Percentiles rank a stretch among this genome's conserved stretches.
Evolutionary conservation across 2,329 filamentous ascomycete species (phyloP).

Genomic region (Trichoderma atroviride): DNA sequence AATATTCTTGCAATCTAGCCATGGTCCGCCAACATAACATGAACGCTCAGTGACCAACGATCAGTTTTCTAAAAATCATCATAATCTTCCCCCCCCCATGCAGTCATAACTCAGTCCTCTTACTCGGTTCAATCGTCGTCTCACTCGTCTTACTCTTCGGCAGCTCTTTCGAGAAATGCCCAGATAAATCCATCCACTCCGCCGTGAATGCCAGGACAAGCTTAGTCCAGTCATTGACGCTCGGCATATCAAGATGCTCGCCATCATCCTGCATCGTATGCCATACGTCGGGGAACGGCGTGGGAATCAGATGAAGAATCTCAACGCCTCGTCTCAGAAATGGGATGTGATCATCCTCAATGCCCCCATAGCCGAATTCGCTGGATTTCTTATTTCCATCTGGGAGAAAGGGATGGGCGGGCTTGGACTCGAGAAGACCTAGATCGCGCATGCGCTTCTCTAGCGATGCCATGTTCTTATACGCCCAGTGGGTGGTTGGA

Average conservation of each 20-base stretch:
- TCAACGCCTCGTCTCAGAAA: slow-evolving; percentile 87
- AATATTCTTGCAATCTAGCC: not conserved
- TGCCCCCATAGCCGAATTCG: slow-evolving; percentile 54
- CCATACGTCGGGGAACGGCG: slow-evolving; percentile 82
- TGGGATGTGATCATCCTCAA: slow-evolving; percentile 88
- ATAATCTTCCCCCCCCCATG: not conserved
- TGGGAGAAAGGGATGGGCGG: slow-evolving; percentile 60
- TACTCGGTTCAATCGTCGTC: slow-evolving; percentile 34
- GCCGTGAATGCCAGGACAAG: slow-evolving; percentile 82
- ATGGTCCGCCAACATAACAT: not conserved
- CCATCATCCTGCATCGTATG: slow-evolving; percentile 83
- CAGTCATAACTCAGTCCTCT: slow-evolving; percentile 39
- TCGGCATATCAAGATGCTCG: slow-evolving; percentile 77
- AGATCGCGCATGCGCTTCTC: slow-evolving; percentile 74
- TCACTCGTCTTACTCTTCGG: slow-evolving; percentile 35
- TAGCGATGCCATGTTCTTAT: slow-evolving; percentile 71
- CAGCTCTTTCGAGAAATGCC: slow-evolving; percentile 39
- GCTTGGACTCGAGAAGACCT: slow-evolving; percentile 63
- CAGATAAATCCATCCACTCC: slow-evolving; percentile 84
- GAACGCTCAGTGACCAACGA: not conserved
- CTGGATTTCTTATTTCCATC: slow-evolving; percentile 59
- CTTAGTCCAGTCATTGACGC: slow-evolving; percentile 83
- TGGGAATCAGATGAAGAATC: slow-evolving; percentile 85
- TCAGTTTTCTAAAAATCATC: not conserved
- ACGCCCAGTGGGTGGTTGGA: slow-evolving; percentile 90